Conservation (phyloP, 345 rosid species). For the Luvunga scandens region DNA sequence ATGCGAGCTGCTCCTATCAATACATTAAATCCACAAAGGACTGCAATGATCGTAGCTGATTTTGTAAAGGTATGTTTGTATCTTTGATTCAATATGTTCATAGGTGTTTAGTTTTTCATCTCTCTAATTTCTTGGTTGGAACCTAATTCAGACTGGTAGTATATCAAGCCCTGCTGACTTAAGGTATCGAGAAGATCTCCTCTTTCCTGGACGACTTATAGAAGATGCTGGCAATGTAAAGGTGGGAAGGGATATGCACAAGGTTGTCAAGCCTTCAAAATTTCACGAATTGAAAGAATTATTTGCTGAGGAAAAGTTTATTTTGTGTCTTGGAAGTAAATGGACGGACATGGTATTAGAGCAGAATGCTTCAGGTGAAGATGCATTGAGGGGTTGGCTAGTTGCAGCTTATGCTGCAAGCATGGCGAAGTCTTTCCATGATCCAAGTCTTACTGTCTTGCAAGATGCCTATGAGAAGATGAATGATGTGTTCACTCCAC, state of each 20-base stretch:
- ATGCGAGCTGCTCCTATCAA: conserved; percentile 83
- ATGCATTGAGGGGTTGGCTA: conserved; percentile 93
- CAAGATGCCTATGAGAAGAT: conserved; percentile 66
- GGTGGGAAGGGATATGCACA: conserved; percentile 73
- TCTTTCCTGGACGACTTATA: conserved; percentile 76
- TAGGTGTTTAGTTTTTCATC: conserved; percentile 11
- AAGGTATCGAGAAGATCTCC: conserved; percentile 66
- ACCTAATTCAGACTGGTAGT: conserved; percentile 57
- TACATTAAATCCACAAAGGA: conserved; percentile 92
- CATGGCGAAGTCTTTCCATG: conserved; percentile 34
- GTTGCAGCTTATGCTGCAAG: conserved; percentile 70
- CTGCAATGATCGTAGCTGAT: conserved; percentile 80
- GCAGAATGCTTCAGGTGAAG: conserved; percentile 80
- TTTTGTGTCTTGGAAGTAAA: conserved; percentile 47
- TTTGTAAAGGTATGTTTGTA: conserved; percentile 61
- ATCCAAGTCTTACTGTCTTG: conserved; percentile 32
- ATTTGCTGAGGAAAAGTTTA: conserved; percentile 73
- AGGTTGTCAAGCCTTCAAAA: conserved; percentile 64
- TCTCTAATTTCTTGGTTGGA: conserved; percentile 15
- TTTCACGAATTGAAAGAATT: conserved; percentile 51
- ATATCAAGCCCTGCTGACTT: conserved; percentile 81
- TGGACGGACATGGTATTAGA: conserved; percentile 76
- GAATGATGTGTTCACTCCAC: conserved; percentile 48
- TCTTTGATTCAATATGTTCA: background rate
- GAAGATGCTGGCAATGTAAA: conserved; percentile 82